Evolutionary conservation across 352 stramenopile genomes (phyloP).

Genomic region (Globisporangium spiculum): DNA sequence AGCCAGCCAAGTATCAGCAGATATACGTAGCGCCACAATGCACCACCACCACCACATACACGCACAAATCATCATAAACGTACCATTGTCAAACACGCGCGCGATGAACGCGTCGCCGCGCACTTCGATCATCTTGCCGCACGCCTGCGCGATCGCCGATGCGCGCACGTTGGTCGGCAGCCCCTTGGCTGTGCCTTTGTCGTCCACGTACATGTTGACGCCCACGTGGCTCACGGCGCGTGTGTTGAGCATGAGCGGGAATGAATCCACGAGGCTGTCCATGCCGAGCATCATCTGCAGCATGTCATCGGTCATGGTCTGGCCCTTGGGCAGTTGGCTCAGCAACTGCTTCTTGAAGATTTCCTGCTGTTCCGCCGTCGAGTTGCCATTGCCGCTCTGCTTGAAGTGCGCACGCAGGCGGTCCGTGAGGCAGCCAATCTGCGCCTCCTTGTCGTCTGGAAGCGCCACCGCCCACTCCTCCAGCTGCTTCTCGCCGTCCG

Average conservation of each 20-base stretch:
- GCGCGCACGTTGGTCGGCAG: constrained; percentile 75
- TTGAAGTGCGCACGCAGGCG: constrained; percentile 79
- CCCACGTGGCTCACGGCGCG: constrained; percentile 63
- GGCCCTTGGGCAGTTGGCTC: constrained; percentile 62
- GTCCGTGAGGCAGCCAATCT: constrained; percentile 83
- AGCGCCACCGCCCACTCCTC: constrained; percentile 74
- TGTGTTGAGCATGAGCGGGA: constrained; percentile 85
- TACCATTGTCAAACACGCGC: constrained; percentile 87
- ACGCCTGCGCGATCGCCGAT: constrained; percentile 77
- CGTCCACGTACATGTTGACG: constrained; percentile 90
- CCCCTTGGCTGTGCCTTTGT: constrained; percentile 87
- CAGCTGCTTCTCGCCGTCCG: constrained; percentile 47
- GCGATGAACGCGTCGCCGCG: constrained; percentile 86
- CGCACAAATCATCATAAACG: constrained; percentile 9
- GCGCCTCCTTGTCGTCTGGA: constrained; percentile 70
- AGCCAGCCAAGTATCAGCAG: not conserved
- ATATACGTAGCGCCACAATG: not conserved
- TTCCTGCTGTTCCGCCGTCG: constrained; percentile 52
- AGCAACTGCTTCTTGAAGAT: constrained; percentile 83
- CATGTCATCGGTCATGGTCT: constrained; percentile 68
- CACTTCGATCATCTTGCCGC: constrained; percentile 81
- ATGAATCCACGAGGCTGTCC: constrained; percentile 85
- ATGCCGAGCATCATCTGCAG: constrained; percentile 87
- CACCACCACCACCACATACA: not conserved
- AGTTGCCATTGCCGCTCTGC: constrained; percentile 29